Percentiles rank a stretch among this genome's conserved stretches.
These are phyloP conservation scores for Ceratorhiza oryzae-sativae DNA, from an alignment of 1,284 basidiomycete species.

Conservation along the genomic window DNA sequence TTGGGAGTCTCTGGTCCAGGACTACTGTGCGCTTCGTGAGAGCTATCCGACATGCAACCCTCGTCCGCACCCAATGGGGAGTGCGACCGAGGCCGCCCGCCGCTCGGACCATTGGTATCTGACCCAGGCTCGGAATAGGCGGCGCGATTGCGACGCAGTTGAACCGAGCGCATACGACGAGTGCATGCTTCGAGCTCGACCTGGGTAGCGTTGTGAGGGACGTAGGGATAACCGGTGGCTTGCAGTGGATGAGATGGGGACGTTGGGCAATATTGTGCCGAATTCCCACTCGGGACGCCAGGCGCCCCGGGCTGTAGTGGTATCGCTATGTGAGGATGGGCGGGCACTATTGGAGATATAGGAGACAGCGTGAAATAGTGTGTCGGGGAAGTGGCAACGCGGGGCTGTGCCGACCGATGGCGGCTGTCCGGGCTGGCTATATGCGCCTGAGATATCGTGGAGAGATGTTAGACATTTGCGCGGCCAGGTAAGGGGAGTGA, in stretches of 20 bases:
- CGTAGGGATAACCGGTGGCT: slow-evolving; percentile 17
- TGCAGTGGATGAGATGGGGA: background rate
- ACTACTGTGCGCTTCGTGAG: background rate
- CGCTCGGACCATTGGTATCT: background rate
- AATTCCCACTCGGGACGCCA: background rate
- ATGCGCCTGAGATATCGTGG: slow-evolving; percentile 6
- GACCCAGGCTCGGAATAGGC: background rate
- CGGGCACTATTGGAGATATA: background rate
- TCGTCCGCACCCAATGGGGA: background rate
- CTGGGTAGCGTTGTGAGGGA: slow-evolving; percentile 26
- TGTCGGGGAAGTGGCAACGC: background rate
- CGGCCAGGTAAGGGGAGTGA: background rate
- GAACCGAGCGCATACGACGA: slow-evolving; percentile 8
- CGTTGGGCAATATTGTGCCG: background rate
- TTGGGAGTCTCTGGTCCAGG: slow-evolving; percentile 12
- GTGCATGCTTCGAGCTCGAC: slow-evolving; percentile 21
- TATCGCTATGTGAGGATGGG: too few relatives aligned
- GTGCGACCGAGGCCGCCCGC: background rate
- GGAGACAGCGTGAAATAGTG: background rate
- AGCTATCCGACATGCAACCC: background rate
- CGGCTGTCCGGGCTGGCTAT: background rate
- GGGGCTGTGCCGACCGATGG: background rate
- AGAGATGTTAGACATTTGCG: background rate
- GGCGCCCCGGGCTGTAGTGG: background rate
- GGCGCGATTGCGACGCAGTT: background rate